Evolutionary conservation across 2,329 filamentous ascomycete species (phyloP).

Genomic region (Davidsoniella neocaledoniae): DNA sequence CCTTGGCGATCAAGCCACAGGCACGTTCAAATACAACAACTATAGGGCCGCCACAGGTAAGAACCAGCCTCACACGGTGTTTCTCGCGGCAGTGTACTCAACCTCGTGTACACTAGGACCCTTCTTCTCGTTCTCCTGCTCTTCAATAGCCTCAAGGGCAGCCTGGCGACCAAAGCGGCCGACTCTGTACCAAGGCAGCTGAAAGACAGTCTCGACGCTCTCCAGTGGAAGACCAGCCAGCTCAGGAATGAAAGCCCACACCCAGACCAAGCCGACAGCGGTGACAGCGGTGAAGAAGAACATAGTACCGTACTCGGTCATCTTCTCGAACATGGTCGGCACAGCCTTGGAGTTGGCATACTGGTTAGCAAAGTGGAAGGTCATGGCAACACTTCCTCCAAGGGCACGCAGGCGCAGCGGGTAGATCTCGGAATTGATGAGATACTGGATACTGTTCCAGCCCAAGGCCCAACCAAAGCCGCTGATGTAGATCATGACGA

Average conservation of each 20-base stretch:
- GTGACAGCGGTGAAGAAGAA: constrained; percentile 59
- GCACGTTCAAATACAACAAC: too few species aligned
- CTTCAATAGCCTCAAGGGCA: constrained; percentile 24
- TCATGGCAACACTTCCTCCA: constrained; percentile 57
- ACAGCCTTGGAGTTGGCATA: constrained; percentile 63
- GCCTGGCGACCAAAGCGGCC: constrained; percentile 39
- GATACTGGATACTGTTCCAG: constrained; percentile 65
- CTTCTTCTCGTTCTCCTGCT: constrained; percentile 3
- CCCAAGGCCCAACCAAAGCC: constrained; percentile 54
- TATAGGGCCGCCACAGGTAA: too few species aligned
- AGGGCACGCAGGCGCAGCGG: constrained; percentile 57
- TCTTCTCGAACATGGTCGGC: constrained; percentile 55
- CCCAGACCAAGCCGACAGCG: constrained; percentile 49
- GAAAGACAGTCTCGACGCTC: constrained; percentile 56
- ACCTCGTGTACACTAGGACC: neutral
- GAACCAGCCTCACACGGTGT: neutral
- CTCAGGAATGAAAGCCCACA: constrained; percentile 57
- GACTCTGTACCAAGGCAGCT: constrained; percentile 58
- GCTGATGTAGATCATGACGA: constrained; percentile 56
- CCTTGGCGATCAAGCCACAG: too few species aligned
- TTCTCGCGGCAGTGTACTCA: constrained; percentile 1
- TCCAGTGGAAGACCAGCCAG: constrained; percentile 49
- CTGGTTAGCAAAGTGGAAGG: constrained; percentile 62
- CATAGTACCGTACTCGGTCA: constrained; percentile 51
- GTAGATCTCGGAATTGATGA: constrained; percentile 64